Percentiles rank a stretch among this genome's conserved stretches.
phyloP scores from a whole-genome alignment of 202 grass and related monocot species.

The Tripidium arundinaceum region DNA sequence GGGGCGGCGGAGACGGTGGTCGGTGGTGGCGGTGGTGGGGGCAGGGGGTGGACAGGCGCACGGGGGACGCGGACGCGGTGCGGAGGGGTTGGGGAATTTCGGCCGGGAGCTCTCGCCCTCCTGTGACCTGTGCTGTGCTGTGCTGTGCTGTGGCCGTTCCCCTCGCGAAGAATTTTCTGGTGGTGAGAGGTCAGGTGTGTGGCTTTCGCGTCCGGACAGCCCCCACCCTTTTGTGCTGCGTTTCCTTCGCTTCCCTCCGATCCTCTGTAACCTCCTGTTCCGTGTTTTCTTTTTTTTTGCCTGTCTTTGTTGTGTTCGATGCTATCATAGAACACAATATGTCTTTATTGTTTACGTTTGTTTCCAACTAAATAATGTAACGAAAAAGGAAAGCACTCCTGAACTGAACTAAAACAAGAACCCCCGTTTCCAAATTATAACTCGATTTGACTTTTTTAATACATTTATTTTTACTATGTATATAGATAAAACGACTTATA shows the following conservation, averaged over 20 bases:
- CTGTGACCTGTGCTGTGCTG: too few relatives aligned
- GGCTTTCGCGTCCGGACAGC: constrained; percentile 12
- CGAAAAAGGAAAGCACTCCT: too few relatives aligned
- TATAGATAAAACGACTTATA: too few relatives aligned
- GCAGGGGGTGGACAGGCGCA: neutral
- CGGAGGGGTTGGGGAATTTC: constrained; percentile 46
- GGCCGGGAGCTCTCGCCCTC: constrained; percentile 15
- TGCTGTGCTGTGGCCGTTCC: neutral
- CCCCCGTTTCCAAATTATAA: too few relatives aligned
- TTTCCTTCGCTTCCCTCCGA: neutral
- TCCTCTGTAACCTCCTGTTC: neutral
- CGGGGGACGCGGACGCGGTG: neutral
- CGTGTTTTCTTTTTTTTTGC: neutral
- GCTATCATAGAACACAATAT: too few relatives aligned
- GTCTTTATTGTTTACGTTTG: too few relatives aligned
- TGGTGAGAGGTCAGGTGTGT: neutral
- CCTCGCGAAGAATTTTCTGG: constrained; percentile 15
- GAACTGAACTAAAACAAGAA: too few relatives aligned
- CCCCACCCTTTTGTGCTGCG: neutral
- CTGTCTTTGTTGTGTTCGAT: too few relatives aligned
- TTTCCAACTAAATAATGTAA: too few relatives aligned
- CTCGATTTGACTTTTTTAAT: too few relatives aligned
- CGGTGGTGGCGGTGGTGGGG: neutral
- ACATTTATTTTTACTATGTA: too few relatives aligned
- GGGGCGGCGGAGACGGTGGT: constrained; percentile 5